Evolutionary conservation across 495 filamentous ascomycete genomes (phyloP).

Genomic region (Xylaria bambusicola): DNA sequence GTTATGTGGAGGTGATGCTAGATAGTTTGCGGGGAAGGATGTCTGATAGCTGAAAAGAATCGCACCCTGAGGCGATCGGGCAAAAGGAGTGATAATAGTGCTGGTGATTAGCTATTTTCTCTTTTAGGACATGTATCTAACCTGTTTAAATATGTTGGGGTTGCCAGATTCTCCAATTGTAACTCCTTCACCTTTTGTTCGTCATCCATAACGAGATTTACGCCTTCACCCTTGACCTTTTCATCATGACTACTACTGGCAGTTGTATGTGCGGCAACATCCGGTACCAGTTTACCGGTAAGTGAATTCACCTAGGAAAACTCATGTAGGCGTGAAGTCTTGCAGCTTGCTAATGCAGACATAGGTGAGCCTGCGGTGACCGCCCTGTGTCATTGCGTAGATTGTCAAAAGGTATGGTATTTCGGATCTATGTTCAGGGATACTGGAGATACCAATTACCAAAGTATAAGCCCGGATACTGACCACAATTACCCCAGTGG

Average conservation of each 20-base stretch:
- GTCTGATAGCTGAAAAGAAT: no score
- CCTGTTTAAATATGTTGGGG: background rate
- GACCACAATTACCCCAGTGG: conserved; percentile 36
- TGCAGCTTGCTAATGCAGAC: background rate
- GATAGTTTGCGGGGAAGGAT: background rate
- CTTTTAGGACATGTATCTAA: background rate
- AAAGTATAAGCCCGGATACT: background rate
- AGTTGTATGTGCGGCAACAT: conserved; percentile 23
- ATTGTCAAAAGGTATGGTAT: conserved; percentile 41
- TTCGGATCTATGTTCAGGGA: conserved; percentile 15
- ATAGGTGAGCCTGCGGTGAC: conserved; percentile 35
- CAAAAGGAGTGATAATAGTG: background rate
- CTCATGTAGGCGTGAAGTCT: background rate
- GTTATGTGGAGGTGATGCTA: background rate
- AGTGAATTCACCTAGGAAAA: background rate
- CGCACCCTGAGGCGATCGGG: background rate
- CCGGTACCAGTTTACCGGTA: conserved; percentile 15
- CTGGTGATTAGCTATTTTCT: background rate
- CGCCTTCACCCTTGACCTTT: background rate
- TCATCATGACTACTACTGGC: conserved; percentile 10
- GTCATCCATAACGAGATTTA: background rate
- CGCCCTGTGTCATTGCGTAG: conserved; percentile 52
- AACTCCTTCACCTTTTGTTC: background rate
- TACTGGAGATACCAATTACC: background rate
- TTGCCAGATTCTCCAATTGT: background rate